A percentile compares a stretch with the other conserved stretches of the same genome.
Conservation (phyloP, 306 rosid species). For the Vachellia collinsii region DNA sequence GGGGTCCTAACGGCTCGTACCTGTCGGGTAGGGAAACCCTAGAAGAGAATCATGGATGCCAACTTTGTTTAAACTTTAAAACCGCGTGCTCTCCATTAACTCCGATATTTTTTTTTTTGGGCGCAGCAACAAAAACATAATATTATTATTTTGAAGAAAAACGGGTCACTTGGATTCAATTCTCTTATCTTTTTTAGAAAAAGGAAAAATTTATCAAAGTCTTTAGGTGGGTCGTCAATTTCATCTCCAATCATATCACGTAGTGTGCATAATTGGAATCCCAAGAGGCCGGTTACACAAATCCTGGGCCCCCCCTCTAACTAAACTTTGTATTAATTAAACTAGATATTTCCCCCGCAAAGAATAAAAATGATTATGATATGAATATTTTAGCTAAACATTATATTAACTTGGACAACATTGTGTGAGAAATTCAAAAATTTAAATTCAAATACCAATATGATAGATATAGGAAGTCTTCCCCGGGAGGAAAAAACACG, state of each 20-base stretch:
- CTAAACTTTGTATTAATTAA: constrained; percentile 7
- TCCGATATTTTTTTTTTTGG: neutral
- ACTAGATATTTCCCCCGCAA: neutral
- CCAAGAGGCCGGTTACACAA: constrained; percentile 61
- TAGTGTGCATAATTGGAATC: constrained; percentile 72
- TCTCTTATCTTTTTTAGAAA: neutral
- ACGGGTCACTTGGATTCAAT: constrained; percentile 35
- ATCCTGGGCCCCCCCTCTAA: constrained; percentile 37
- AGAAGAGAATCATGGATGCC: constrained; percentile 67
- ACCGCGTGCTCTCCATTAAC: constrained; percentile 78
- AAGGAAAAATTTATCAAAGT: constrained; percentile 30
- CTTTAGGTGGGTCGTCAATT: constrained; percentile 87
- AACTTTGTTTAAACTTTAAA: constrained; percentile 73
- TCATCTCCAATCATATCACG: constrained; percentile 68
- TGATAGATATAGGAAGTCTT: neutral
- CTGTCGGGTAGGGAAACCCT: constrained; percentile 59
- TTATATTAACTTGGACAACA: neutral
- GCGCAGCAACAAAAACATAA: neutral
- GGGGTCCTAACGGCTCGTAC: constrained; percentile 71
- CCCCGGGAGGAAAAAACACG: neutral
- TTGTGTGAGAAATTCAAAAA: neutral
- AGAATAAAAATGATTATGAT: neutral
- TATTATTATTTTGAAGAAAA: constrained; percentile 19
- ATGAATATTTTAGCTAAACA: neutral
- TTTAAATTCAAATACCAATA: neutral